Conservation (phyloP, 768 basidiomycete genomes). For the Psilocybe subaeruginosa region DNA sequence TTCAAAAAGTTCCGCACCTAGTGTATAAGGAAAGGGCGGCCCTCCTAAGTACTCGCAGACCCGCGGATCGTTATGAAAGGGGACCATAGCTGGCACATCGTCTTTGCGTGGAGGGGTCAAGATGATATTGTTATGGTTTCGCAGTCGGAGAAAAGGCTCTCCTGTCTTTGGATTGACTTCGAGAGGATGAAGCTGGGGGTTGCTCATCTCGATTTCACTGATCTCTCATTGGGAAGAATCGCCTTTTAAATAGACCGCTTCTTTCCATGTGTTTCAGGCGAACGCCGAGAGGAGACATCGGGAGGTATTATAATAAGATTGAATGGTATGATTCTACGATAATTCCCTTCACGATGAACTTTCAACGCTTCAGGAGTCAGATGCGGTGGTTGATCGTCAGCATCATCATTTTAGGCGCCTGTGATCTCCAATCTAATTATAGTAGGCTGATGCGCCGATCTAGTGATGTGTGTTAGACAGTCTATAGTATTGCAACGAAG, state of each 20-base stretch:
- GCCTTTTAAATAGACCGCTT: too few species aligned
- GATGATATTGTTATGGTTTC: constrained; percentile 54
- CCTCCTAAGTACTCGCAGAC: constrained; percentile 48
- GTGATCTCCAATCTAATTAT: too few species aligned
- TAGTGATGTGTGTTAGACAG: too few species aligned
- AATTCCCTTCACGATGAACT: too few species aligned
- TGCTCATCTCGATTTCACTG: not conserved
- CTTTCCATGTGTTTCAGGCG: too few species aligned
- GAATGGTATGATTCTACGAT: too few species aligned
- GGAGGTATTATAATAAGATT: too few species aligned
- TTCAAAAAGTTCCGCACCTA: constrained; percentile 24
- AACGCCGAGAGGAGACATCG: too few species aligned
- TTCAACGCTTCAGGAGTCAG: too few species aligned
- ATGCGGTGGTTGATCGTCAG: not conserved
- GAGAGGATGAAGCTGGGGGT: constrained; percentile 30
- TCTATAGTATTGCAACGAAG: too few species aligned
- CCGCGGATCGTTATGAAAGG: constrained; percentile 51
- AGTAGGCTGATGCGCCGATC: too few species aligned
- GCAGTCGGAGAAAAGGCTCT: constrained; percentile 54
- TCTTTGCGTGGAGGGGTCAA: constrained; percentile 57
- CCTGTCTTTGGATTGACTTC: constrained; percentile 36
- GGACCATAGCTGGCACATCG: constrained; percentile 40
- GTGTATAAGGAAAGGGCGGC: constrained; percentile 58
- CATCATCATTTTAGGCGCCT: constrained; percentile 2
- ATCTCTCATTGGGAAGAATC: too few species aligned